A percentile compares a stretch with the other conserved stretches of the same genome.
Conservation (phyloP, 2,329 filamentous ascomycete species). For the Aphanocladium album region DNA sequence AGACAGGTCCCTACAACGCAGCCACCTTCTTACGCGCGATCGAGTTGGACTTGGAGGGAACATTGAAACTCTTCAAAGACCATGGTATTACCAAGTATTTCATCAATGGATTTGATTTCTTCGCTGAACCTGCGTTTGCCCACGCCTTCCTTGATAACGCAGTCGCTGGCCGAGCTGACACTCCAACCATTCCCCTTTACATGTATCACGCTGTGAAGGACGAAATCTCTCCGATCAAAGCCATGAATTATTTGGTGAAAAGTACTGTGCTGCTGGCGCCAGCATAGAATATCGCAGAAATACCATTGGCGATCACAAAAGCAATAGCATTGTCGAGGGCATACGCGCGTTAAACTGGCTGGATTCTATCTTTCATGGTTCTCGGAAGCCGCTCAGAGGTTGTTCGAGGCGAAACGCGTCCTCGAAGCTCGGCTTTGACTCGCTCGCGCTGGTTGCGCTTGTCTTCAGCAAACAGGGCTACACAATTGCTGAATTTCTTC, state of each 20-base stretch:
- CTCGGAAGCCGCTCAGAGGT: background rate
- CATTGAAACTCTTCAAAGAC: background rate
- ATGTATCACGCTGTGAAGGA: background rate
- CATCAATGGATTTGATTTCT: slow-evolving; percentile 1
- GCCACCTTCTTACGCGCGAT: slow-evolving; percentile 6
- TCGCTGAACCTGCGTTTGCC: background rate
- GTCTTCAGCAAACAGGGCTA: slow-evolving; percentile 3
- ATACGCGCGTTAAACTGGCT: slow-evolving; percentile 1
- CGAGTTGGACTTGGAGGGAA: background rate
- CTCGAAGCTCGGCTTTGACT: background rate
- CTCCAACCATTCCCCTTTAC: background rate
- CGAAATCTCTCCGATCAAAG: background rate
- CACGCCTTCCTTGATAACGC: background rate
- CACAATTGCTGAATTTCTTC: background rate
- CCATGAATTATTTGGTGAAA: background rate
- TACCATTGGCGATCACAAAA: background rate
- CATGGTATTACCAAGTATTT: slow-evolving; percentile 11
- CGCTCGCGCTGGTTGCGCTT: background rate
- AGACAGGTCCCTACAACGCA: slow-evolving; percentile 4
- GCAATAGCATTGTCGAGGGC: background rate
- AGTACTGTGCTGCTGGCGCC: background rate
- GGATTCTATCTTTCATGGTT: background rate
- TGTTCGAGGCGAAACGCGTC: background rate
- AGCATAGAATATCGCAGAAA: background rate
- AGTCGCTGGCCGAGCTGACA: background rate